Evolutionary conservation across 805 yeast genomes (phyloP).

Genomic region (Yarrowia sp.): DNA sequence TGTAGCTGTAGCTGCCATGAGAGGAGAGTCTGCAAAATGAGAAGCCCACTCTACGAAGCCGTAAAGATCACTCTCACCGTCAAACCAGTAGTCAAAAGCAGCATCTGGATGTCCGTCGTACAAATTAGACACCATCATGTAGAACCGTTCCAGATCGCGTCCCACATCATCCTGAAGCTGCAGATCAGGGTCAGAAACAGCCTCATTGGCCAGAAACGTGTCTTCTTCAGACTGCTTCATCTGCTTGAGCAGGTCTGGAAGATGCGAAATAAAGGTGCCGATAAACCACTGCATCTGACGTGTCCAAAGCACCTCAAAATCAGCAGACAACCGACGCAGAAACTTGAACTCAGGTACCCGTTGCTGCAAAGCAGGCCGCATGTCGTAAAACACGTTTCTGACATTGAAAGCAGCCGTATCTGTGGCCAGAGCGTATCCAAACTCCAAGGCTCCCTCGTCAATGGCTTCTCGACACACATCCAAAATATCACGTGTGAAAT

Average conservation of each 20-base stretch:
- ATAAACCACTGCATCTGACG: conserved; percentile 33
- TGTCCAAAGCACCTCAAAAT: conserved; percentile 27
- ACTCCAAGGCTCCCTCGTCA: conserved; percentile 41
- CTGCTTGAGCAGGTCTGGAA: conserved; percentile 42
- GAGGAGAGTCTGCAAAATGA: conserved; percentile 63
- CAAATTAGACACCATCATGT: conserved; percentile 65
- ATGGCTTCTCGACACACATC: conserved; percentile 34
- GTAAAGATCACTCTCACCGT: conserved; percentile 58
- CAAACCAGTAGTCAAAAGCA: conserved; percentile 62
- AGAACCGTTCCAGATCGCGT: conserved; percentile 86
- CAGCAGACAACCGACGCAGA: conserved; percentile 19
- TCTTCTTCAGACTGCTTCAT: conserved; percentile 43
- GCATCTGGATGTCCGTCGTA: conserved; percentile 60
- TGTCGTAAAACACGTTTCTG: conserved; percentile 31
- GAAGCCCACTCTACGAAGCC: conserved; percentile 91
- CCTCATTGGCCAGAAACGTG: conserved; percentile 33
- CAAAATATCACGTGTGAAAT: conserved; percentile 31
- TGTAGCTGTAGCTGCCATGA: conserved; percentile 78
- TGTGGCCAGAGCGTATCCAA: conserved; percentile 39
- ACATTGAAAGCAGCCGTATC: conserved; percentile 31
- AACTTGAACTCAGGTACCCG: conserved; percentile 34
- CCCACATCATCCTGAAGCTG: conserved; percentile 54
- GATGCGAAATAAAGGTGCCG: conserved; percentile 36
- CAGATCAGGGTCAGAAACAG: conserved; percentile 30
- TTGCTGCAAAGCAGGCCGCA: conserved; percentile 32